Percentiles rank a stretch among this genome's conserved stretches.
Conservation (phyloP, 495 filamentous ascomycete genomes). For the Barbatosphaeria neglecta region DNA sequence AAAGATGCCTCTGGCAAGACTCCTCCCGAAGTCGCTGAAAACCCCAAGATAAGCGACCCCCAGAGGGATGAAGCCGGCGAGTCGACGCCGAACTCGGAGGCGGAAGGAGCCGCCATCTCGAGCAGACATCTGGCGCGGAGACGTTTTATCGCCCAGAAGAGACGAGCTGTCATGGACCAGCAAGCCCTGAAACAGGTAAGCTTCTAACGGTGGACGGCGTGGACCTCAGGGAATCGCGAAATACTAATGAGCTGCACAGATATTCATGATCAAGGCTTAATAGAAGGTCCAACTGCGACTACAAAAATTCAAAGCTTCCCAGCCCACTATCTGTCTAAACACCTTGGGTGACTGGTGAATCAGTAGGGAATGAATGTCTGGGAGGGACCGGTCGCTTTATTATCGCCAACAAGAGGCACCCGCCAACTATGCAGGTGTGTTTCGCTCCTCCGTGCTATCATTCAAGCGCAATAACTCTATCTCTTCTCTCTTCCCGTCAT, state of each 20-base stretch:
- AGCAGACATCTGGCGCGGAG: conserved; percentile 48
- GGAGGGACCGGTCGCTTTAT: no score
- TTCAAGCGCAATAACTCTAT: no score
- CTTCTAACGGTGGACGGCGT: no score
- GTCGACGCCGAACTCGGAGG: conserved; percentile 10
- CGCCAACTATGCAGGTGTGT: no score
- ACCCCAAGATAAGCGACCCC: conserved; percentile 12
- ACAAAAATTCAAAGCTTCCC: no score
- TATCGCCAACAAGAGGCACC: no score
- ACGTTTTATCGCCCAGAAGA: conserved; percentile 70
- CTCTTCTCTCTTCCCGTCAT: no score
- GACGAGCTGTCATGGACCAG: conserved; percentile 56
- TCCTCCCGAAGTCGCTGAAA: conserved; percentile 6
- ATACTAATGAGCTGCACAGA: conserved; percentile 40
- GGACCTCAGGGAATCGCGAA: neutral
- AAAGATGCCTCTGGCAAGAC: conserved; percentile 10
- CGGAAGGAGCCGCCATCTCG: conserved; percentile 6
- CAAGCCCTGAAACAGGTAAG: conserved; percentile 71
- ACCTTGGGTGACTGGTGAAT: no score
- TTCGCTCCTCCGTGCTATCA: no score
- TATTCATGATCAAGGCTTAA: conserved; percentile 59
- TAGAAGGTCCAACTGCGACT: no score
- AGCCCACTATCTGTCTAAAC: no score
- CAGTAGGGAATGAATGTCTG: no score
- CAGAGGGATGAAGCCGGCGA: conserved; percentile 11